These are phyloP conservation scores for Persicaria maculosa DNA, from an alignment of 148 eudicot species.

Conservation along the genomic window DNA sequence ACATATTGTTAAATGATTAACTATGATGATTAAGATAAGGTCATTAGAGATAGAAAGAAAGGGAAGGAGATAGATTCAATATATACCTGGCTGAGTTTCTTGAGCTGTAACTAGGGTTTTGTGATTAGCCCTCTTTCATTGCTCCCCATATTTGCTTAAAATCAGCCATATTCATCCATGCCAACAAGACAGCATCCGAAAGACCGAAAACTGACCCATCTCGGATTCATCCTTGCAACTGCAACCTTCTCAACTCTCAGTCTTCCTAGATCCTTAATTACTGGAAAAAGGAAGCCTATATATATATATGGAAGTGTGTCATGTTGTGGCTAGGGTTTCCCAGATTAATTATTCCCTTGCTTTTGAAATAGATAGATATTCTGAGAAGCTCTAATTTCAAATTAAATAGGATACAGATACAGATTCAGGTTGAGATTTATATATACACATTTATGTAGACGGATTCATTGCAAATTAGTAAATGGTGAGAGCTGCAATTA, in stretches of 20 bases:
- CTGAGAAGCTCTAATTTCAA: not conserved
- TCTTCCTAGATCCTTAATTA: too few relatives aligned
- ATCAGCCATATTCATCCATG: not conserved
- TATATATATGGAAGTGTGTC: too few relatives aligned
- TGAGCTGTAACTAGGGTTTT: not conserved
- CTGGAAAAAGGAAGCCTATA: too few relatives aligned
- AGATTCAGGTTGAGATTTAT: not conserved
- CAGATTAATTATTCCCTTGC: not conserved
- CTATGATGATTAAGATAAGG: not conserved
- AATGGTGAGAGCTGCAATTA: too few relatives aligned
- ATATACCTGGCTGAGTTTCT: not conserved
- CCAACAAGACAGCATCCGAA: not conserved
- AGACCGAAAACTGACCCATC: not conserved
- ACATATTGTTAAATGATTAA: too few relatives aligned
- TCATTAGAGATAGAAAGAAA: conserved; percentile 1
- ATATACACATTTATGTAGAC: not conserved
- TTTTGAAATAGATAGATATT: not conserved
- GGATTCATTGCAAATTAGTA: not conserved
- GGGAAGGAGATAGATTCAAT: not conserved
- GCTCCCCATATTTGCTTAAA: not conserved
- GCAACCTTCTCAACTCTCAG: too few relatives aligned
- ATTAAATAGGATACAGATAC: not conserved
- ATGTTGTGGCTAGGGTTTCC: not conserved
- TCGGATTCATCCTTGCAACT: not conserved
- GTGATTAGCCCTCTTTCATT: not conserved